Percentiles rank a stretch among this genome's conserved stretches.
phyloP scores from a whole-genome alignment of 2,329 filamentous ascomycete species.

The Zalaria sp. region DNA sequence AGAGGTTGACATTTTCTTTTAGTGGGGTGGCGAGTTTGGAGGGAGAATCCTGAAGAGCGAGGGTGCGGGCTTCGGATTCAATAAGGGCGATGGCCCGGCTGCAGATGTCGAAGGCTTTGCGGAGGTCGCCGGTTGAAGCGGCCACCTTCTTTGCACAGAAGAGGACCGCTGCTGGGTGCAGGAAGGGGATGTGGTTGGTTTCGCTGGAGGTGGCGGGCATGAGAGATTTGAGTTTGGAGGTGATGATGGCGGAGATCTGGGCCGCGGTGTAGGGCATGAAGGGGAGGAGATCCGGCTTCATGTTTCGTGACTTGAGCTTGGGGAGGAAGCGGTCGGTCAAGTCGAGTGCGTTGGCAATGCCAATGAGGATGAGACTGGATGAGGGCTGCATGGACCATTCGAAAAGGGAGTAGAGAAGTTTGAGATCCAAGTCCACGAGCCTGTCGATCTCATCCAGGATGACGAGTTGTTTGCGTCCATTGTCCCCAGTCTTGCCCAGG shows the following conservation, averaged over 20 bases:
- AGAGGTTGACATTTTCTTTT: slow-evolving; percentile 66
- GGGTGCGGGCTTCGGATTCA: slow-evolving; percentile 64
- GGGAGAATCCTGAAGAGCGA: slow-evolving; percentile 32
- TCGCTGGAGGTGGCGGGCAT: slow-evolving; percentile 18
- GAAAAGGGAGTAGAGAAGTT: slow-evolving; percentile 85
- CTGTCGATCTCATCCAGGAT: slow-evolving; percentile 93
- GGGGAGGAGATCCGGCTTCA: slow-evolving; percentile 78
- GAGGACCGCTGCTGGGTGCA: slow-evolving; percentile 87
- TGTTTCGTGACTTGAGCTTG: slow-evolving; percentile 77
- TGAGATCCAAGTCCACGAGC: slow-evolving; percentile 74
- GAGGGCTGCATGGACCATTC: slow-evolving; percentile 81
- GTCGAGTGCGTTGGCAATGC: slow-evolving; percentile 92
- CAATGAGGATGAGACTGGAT: slow-evolving; percentile 71
- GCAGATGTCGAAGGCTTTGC: slow-evolving; percentile 91
- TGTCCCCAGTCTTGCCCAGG: slow-evolving; percentile 40
- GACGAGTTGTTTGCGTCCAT: slow-evolving; percentile 54
- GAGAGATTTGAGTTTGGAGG: slow-evolving; percentile 65
- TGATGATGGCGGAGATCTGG: slow-evolving; percentile 82
- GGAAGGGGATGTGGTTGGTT: slow-evolving; percentile 60
- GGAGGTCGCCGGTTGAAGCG: slow-evolving; percentile 82
- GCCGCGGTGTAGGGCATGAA: slow-evolving; percentile 83
- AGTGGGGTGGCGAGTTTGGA: slow-evolving; percentile 49
- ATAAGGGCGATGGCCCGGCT: slow-evolving; percentile 78
- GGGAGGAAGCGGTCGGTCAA: slow-evolving; percentile 90
- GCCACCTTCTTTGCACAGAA: slow-evolving; percentile 91